Base-by-base conservation (phyloP, 352 stramenopile species). In the Thalassiosira livingstoniorum region DNA sequence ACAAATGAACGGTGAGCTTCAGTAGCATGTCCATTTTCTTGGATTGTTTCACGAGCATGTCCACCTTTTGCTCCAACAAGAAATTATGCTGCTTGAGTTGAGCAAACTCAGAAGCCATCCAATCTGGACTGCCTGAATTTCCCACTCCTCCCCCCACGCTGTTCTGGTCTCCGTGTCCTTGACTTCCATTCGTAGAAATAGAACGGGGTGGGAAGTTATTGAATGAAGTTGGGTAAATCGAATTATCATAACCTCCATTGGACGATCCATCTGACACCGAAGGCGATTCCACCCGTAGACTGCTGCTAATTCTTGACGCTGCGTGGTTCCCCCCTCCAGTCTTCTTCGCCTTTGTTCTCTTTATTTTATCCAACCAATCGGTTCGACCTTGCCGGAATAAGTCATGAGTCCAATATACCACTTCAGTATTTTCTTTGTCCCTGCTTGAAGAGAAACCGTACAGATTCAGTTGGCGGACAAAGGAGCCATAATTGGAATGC, bases 351-450 rank as follows among this genome's bases (percentile, higher is more conserved):
- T 87, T 92, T 5, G 88, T 77, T 42, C 87, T 67, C 62, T 90
- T 91, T 29, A 93, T 93, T 15, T 89, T 69, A 25, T 80, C 68
- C 21, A 93, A 51, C 2, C 89, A 62, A 15, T 93, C 83, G 0
- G 80, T 86, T 25, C 68, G 66, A 37, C 87, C 81, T 43, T 83
- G 80, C 66, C 91, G 85, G 73, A 93, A 93, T 13, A 87, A 86
- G 39, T 93, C 82, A 55, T 93, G 88, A 63, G n/a, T 65, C 70
- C 70, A 78, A 32, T 55, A 57, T 25, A 78, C 29, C 4, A 78
- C 58, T 29, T 78, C 60, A 45, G 51, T 78, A 4, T 78, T 64
- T 0, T 61, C 32, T 37, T 78, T 78, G 0, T 64, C 23, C n/a
- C 70, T 42, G 45, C 58, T 65, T 23, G 43, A 65, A 18, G 58